Evolutionary conservation across 78 protist species (phyloP).

Genomic region (Emiliania huxleyi): DNA sequence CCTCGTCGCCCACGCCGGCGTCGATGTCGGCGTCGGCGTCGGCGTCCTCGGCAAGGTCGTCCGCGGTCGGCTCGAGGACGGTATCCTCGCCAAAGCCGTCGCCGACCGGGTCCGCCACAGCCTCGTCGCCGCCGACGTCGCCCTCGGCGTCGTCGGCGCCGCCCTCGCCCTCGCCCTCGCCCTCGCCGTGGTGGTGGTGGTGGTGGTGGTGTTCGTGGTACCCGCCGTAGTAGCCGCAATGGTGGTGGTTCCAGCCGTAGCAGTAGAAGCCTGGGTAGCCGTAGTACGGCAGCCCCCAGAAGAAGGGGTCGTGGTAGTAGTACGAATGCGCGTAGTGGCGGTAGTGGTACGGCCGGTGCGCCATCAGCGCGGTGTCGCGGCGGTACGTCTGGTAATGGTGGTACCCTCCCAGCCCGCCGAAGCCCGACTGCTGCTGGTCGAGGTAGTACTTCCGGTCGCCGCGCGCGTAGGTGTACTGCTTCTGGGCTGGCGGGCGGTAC

Average conservation of each 20-base stretch:
- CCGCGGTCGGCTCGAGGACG: neutral
- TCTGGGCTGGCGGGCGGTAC: neutral
- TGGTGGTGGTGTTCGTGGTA: neutral
- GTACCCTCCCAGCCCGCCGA: neutral
- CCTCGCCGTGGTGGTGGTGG: neutral
- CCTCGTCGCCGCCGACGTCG: neutral
- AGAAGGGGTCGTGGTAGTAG: neutral
- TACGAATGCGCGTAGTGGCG: neutral
- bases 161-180: neutral
- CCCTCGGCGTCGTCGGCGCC: neutral
- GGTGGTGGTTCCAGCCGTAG: neutral
- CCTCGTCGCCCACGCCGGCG: neutral
- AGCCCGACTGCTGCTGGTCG: neutral
- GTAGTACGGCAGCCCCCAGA: neutral
- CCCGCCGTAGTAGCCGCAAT: neutral
- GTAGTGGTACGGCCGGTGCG: neutral
- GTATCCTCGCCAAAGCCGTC: neutral
- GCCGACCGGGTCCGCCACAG: neutral
- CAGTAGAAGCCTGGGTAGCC: neutral
- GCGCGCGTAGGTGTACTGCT: neutral
- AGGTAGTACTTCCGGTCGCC: neutral
- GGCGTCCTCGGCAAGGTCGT: neutral
- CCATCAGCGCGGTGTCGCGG: neutral
- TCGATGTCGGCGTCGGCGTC: neutral
- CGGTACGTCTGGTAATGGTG: neutral